These are phyloP conservation scores for Hypoxylon sp. DNA, from an alignment of 2,329 filamentous ascomycete species.

Conservation along the genomic window DNA sequence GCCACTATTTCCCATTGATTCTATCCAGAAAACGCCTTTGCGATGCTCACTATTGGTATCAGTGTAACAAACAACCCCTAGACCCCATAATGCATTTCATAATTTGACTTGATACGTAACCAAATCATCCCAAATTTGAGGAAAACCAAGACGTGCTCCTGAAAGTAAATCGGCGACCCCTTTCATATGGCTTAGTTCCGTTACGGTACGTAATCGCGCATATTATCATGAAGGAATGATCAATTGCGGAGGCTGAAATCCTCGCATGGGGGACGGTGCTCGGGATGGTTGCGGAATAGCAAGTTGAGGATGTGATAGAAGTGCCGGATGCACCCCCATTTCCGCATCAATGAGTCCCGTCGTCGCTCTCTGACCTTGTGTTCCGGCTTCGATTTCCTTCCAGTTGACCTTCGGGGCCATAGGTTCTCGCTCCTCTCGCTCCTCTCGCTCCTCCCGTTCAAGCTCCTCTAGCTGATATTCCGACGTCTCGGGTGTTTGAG, in stretches of 20 bases:
- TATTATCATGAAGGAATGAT: constrained; percentile 23
- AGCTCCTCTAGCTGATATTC: constrained; percentile 36
- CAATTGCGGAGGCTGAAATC: constrained; percentile 23
- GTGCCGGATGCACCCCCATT: constrained; percentile 46
- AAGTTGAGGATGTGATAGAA: constrained; percentile 39
- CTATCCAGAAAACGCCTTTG: constrained; percentile 13
- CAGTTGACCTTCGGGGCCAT: constrained; percentile 50
- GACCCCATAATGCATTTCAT: constrained; percentile 1
- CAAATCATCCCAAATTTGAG: neutral
- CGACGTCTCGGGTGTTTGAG: constrained; percentile 23
- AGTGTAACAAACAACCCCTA: neutral
- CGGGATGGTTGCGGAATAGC: constrained; percentile 39
- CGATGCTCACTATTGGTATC: constrained; percentile 31
- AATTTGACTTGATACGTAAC: neutral
- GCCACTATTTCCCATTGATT: neutral
- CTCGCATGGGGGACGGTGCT: constrained; percentile 34
- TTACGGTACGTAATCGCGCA: neutral
- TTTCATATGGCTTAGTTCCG: neutral
- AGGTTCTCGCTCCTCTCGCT: constrained; percentile 43
- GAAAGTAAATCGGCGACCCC: neutral
- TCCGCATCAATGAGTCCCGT: constrained; percentile 37
- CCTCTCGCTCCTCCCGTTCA: constrained; percentile 42
- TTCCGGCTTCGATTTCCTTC: constrained; percentile 56
- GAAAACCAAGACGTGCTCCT: neutral
- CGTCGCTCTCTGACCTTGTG: constrained; percentile 47